Base-by-base conservation (phyloP, 305 asterid species). In the Fraxinus velutina region DNA sequence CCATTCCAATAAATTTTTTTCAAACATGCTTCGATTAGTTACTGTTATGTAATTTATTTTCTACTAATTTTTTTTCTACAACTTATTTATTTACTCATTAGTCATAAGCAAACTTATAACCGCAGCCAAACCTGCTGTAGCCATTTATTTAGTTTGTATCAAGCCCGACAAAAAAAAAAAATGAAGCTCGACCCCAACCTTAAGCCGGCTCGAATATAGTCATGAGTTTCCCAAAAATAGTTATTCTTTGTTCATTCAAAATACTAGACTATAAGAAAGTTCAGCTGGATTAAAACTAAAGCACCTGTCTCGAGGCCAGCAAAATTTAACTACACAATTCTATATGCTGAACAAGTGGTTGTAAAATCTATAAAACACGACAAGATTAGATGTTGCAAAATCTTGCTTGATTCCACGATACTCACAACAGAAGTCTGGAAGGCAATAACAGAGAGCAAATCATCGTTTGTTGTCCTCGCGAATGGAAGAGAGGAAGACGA, bases 381-480 rank as follows among this genome's bases (percentile, higher is more conserved):
- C 66, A 1, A n/a, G 66, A 17, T 10, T 55, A 55, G 27, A 64
- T n/a, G 2, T 6, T 10, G 30, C 5, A 64, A 64, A 64, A 64
- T 64, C 73, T 64, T 64, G 73, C 73, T 64, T 64, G 29, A 6
- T 62, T 22, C 33, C n/a, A 64, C 73, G 78, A n/a, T 5, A 90
- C 98, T 92, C 77, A 94, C 98, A 77, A 29, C 92, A 75, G 93
- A 89, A 64, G 98, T 92, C 32, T 92, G 98, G 88, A 94, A 92
- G 83, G 94, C 79, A 57, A 92, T 79, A 21, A 90, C 37, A 3
- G 97, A 91, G 80, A 90, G 83, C 80, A 94, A 82, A 77, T 92
- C 98, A n/a, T 93, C 97, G 80, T 87, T 89, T 2, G 84, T 39
- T 75, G 87, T 88, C 89, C 88, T 89, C 62, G 86, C 81, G 76